Percentiles rank a stretch among this genome's conserved stretches.
Evolutionary conservation across 176 grass and related monocot genomes (phyloP).

Genomic region (bread wheat (Triticum aestivum)): DNA sequence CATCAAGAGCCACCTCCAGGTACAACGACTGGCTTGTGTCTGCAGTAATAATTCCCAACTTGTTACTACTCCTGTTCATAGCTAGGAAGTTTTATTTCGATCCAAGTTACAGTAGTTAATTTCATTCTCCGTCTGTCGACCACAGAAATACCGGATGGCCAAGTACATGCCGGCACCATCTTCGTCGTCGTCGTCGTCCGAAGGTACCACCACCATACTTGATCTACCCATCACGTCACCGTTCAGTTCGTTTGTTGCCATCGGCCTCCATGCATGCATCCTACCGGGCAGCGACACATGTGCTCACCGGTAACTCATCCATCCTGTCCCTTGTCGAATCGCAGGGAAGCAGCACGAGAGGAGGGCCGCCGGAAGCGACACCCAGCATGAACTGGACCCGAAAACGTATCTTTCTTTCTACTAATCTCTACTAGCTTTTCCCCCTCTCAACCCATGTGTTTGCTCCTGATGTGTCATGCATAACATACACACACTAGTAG

Average conservation of each 20-base stretch:
- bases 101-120: no score
- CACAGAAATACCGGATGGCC: slow-evolving; percentile 78
- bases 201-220: slow-evolving; percentile 43
- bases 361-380: slow-evolving; percentile 22
- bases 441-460: background rate
- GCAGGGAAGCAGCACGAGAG: slow-evolving; percentile 60
- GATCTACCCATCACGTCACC: no score
- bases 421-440: no score
- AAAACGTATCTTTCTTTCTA: slow-evolving; percentile 37
- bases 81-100: no score
- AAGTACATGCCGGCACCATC: slow-evolving; percentile 60
- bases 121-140: no score
- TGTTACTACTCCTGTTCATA: no score
- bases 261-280: background rate
- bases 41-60: no score
- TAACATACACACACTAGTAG: no score
- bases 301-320: background rate
- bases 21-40: background rate
- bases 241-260: background rate
- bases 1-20: slow-evolving; percentile 97
- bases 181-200: slow-evolving; percentile 43
- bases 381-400: slow-evolving; percentile 46
- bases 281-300: slow-evolving; percentile 20
- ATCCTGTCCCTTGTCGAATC: background rate
- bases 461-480: background rate